These are phyloP conservation scores for Russula earlei DNA, from an alignment of 768 basidiomycete genomes.

Conservation along the genomic window DNA sequence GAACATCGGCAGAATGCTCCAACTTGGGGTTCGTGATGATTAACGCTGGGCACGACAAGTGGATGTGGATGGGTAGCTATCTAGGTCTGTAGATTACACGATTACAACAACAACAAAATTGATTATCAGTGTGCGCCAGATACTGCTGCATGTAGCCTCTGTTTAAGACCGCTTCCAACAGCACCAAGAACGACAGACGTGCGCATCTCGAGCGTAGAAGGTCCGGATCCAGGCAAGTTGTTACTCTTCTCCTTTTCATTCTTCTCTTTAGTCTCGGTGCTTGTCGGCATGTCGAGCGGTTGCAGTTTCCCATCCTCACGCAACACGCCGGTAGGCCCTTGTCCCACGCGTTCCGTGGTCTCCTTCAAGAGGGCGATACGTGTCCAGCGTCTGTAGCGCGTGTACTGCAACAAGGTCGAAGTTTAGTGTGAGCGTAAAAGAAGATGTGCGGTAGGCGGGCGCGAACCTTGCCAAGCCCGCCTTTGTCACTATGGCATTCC, in stretches of 20 bases:
- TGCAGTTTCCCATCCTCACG: slow-evolving; percentile 16
- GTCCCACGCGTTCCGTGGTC: slow-evolving; percentile 46
- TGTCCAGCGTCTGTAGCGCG: slow-evolving; percentile 78
- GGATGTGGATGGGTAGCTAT: too few species aligned
- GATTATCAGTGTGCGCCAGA: neutral
- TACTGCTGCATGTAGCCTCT: slow-evolving; percentile 13
- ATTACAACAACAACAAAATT: neutral
- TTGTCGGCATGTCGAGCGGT: neutral
- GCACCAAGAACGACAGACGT: slow-evolving; percentile 1
- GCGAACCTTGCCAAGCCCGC: slow-evolving; percentile 76
- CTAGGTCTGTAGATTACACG: neutral
- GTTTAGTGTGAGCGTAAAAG: neutral
- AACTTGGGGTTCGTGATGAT: too few species aligned
- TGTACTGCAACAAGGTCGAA: slow-evolving; percentile 55
- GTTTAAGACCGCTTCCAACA: slow-evolving; percentile 10
- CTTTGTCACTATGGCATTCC: slow-evolving; percentile 66
- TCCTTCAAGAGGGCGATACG: slow-evolving; percentile 74
- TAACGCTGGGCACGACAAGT: too few species aligned
- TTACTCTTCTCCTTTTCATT: slow-evolving; percentile 1
- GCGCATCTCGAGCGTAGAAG: neutral
- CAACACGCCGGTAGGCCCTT: slow-evolving; percentile 25
- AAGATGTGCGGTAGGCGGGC: neutral
- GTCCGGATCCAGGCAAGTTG: too few species aligned
- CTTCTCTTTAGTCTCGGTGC: neutral
- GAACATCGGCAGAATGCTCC: too few species aligned